Percentiles rank a stretch among this genome's conserved stretches.
Evolutionary conservation across 257 asterid genomes (phyloP).

Genomic region (Linaria vulgaris): DNA sequence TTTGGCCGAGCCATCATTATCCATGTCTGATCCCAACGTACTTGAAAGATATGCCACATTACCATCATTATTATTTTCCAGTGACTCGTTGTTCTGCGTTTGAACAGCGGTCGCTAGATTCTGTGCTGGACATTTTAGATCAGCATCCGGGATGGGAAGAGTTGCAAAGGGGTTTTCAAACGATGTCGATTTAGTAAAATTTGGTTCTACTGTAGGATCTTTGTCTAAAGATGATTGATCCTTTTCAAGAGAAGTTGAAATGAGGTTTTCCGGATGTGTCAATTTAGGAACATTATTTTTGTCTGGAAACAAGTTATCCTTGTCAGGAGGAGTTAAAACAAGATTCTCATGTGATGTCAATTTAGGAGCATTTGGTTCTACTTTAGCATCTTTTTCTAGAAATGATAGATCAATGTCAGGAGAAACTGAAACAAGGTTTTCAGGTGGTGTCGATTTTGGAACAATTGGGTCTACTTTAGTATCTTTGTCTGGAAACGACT

Average conservation of each 20-base stretch:
- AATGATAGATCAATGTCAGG: constrained; percentile 3
- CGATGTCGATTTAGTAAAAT: too few species aligned
- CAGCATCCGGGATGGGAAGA: constrained; percentile 15
- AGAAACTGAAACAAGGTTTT: constrained; percentile 25
- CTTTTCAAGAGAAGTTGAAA: too few species aligned
- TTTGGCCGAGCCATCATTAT: constrained; percentile 20
- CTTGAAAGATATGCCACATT: constrained; percentile 9
- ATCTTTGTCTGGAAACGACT: constrained; percentile 25
- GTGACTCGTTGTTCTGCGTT: constrained; percentile 26
- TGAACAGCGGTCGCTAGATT: constrained; percentile 20
- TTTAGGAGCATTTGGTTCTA: constrained; percentile 26
- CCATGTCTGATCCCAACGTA: constrained; percentile 29
- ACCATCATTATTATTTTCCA: constrained; percentile 24
- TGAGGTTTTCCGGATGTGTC: too few species aligned
- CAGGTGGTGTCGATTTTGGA: constrained; percentile 22
- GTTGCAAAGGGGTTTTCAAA: too few species aligned
- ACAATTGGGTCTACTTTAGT: constrained; percentile 30
- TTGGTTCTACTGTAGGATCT: too few species aligned
- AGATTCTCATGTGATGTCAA: constrained; percentile 21
- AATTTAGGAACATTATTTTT: too few species aligned
- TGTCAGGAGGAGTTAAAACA: constrained; percentile 7
- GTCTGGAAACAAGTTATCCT: too few species aligned
- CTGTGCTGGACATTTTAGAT: constrained; percentile 27
- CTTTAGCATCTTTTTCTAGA: constrained; percentile 29
- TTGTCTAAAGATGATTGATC: too few species aligned